phyloP scores from a whole-genome alignment of 148 eudicot genomes.

The Beta vulgaris region DNA sequence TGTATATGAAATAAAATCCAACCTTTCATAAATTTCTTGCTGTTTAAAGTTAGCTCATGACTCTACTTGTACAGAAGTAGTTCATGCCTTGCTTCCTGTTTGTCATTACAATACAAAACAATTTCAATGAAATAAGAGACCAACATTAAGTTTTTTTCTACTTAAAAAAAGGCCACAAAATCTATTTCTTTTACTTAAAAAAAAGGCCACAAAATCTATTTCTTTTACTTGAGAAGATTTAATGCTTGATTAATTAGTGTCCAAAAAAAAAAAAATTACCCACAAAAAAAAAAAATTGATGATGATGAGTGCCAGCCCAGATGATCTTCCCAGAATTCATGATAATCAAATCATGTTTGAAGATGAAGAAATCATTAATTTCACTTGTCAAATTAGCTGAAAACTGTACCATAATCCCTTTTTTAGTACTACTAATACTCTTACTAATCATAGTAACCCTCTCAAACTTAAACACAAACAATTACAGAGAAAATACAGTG shows the following conservation, averaged over 20 bases:
- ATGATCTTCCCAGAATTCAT: neutral
- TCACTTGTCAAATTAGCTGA: conserved; percentile 54
- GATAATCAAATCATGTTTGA: neutral
- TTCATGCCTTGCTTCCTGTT: conserved; percentile 10
- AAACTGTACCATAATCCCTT: conserved; percentile 71
- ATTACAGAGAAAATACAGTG: conserved; percentile 23
- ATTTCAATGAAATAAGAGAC: neutral
- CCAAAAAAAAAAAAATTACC: too few relatives aligned
- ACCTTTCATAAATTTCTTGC: conserved; percentile 12
- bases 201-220: neutral
- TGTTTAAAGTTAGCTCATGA: conserved; percentile 1
- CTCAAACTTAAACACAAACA: conserved; percentile 14
- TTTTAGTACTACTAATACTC: conserved; percentile 28
- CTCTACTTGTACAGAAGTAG: conserved; percentile 14
- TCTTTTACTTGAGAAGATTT: neutral
- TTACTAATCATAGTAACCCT: neutral
- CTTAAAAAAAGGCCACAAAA: too few relatives aligned
- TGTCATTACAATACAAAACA: neutral
- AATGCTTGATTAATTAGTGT: neutral
- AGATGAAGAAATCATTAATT: conserved; percentile 21
- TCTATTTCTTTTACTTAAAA: too few relatives aligned
- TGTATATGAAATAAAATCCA: neutral
- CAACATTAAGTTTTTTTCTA: too few relatives aligned
- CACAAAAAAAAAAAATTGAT: too few relatives aligned
- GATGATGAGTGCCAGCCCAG: conserved; percentile 6